These are phyloP conservation scores for Sherardia arvensis DNA, from an alignment of 257 asterid species.

Conservation along the genomic window DNA sequence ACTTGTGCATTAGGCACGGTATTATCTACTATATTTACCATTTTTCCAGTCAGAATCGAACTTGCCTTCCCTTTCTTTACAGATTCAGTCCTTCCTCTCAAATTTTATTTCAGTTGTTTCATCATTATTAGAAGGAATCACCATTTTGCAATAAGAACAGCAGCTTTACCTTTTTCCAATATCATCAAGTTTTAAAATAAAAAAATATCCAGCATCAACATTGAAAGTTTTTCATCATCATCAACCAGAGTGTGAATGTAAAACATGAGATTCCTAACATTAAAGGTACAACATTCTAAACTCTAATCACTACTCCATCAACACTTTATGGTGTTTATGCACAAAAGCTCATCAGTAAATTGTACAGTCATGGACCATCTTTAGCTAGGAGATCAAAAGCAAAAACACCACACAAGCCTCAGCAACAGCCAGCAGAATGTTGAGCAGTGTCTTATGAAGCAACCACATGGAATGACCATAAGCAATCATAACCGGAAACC, in stretches of 20 bases:
- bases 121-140: no score
- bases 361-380: neutral
- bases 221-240: neutral
- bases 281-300: neutral
- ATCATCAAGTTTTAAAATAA: no score
- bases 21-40: no score
- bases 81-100: no score
- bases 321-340: neutral
- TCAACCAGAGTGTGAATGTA: neutral
- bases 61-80: no score
- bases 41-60: no score
- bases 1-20: no score
- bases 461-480: conserved; percentile 41
- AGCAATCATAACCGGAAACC: conserved; percentile 71
- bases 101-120: no score
- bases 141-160: no score
- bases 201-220: no score
- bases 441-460: conserved; percentile 49
- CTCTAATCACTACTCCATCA: neutral
- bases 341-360: neutral
- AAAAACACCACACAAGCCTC: conserved; percentile 69
- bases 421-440: conserved; percentile 47
- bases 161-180: no score
- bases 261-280: neutral
- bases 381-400: conserved; percentile 50